Percentiles rank a stretch among this genome's conserved stretches.
Evolutionary conservation across 2,329 filamentous ascomycete species (phyloP).

Genomic region (Escovopsis sp.): DNA sequence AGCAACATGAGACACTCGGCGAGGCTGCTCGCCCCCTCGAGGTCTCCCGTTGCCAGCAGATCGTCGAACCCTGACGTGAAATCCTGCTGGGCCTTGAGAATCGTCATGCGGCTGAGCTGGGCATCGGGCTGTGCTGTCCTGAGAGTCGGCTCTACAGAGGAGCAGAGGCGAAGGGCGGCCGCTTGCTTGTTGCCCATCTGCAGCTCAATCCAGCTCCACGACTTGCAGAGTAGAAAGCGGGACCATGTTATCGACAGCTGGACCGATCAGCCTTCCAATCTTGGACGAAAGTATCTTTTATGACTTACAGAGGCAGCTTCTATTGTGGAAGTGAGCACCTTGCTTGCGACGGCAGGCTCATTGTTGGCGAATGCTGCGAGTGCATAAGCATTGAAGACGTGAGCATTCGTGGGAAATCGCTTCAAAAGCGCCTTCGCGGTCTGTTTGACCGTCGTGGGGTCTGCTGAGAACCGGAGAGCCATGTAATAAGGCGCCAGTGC

Average conservation of each 20-base stretch:
- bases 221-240: slow-evolving; percentile 35
- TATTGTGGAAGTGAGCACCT: slow-evolving; percentile 53
- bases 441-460: slow-evolving; percentile 46
- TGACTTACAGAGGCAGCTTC: slow-evolving; percentile 17
- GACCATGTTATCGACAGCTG: slow-evolving; percentile 9
- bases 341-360: slow-evolving; percentile 41
- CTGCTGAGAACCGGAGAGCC: slow-evolving; percentile 46
- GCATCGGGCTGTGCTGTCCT: slow-evolving; percentile 7
- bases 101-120: slow-evolving; percentile 18
- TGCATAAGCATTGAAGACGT: slow-evolving; percentile 68
- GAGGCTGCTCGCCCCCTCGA: slow-evolving; percentile 35
- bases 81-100: slow-evolving; percentile 39
- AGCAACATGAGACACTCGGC: slow-evolving; percentile 51
- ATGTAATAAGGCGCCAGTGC: slow-evolving; percentile 53
- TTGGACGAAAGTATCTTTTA: not conserved
- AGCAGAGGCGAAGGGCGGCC: slow-evolving; percentile 27
- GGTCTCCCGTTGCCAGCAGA: slow-evolving; percentile 34
- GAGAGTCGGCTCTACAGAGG: slow-evolving; percentile 18
- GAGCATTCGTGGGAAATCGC: slow-evolving; percentile 43
- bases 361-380: slow-evolving; percentile 50
- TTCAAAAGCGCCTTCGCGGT: slow-evolving; percentile 62
- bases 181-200: slow-evolving; percentile 17
- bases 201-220: slow-evolving; percentile 57
- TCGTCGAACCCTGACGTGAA: slow-evolving; percentile 41
- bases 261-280: slow-evolving; percentile 2